Conservation (phyloP, 257 asterid genomes). For the Solanum megistacrolobum region DNA sequence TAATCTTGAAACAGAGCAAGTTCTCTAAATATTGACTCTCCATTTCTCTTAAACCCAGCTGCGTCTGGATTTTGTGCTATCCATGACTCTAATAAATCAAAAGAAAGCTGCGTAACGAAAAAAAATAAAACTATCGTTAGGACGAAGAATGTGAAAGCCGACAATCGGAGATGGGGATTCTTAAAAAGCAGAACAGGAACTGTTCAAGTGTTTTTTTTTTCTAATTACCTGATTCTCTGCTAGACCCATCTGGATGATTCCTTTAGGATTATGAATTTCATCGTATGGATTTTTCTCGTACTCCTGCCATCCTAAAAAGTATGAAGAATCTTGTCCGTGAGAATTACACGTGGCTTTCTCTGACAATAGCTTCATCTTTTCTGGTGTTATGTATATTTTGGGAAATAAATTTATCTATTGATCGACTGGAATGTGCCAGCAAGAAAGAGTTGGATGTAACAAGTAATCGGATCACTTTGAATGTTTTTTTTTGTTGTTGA, state of each 20-base stretch:
- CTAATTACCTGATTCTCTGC: constrained; percentile 44
- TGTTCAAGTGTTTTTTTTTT: background rate
- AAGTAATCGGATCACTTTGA: background rate
- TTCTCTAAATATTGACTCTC: constrained; percentile 46
- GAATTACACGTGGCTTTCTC: constrained; percentile 43
- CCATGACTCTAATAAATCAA: constrained; percentile 53
- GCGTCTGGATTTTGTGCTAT: constrained; percentile 41
- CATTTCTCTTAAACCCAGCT: constrained; percentile 37
- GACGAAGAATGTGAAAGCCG: background rate
- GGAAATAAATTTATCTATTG: background rate
- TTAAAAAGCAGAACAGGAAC: background rate
- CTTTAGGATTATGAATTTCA: constrained; percentile 32
- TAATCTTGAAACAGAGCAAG: constrained; percentile 73
- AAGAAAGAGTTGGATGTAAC: background rate
- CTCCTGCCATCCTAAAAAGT: constrained; percentile 61
- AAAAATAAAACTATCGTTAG: background rate
- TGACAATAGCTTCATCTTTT: constrained; percentile 31
- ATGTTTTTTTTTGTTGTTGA: background rate
- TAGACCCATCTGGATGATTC: constrained; percentile 64
- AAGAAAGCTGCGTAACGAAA: constrained; percentile 30
- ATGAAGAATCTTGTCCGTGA: constrained; percentile 61
- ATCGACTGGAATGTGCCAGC: background rate
- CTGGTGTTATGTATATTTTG: background rate
- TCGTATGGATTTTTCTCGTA: constrained; percentile 57
- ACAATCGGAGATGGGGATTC: background rate